Base-by-base conservation (phyloP, 306 rosid species). In the Pueraria montana region DNA sequence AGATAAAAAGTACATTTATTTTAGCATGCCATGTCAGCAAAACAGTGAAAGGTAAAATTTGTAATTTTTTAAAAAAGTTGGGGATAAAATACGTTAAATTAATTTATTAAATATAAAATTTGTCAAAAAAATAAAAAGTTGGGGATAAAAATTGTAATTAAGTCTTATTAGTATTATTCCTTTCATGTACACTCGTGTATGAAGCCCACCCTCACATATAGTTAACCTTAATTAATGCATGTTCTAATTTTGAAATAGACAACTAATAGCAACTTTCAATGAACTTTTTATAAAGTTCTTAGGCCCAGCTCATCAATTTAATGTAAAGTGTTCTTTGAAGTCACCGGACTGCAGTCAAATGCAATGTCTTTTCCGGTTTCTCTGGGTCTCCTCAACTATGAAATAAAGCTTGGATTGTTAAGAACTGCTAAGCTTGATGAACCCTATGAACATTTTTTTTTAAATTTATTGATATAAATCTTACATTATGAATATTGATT, bases 221-320 rank as follows among this genome's bases (percentile, higher is more conserved):
- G 48, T 21, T 21, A 20, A 21, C 16, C 49, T 24, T 40, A 16
- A 75, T 75, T 56, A 6, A 66, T 4, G 27, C 36, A 52, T 36
- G 8, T 34, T 21, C 48, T 55, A 55, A 74, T 53, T 74, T 32
- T 34, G 50, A 58, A 34, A 53, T 34, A 26, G 36, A 50, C 12
- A 65, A 78, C 38, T 13, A 73, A 12, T 48, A 26, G 77, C 63
- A 56, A 18, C 14, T 45, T 77, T 77, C 13, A 24, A 14, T 27
- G 66, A 81, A 61, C 79, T 8, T 74, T 82, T 53, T 9, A 14
- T 16, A 30, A 75, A 49, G 76, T 46, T 58, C n/a, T 11, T 65
- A 26, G 81, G 66, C 40, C 73, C 76, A 74, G 18, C 71, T 82
- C 71, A 30, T 53, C 52, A n/a, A 12, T 65, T 64, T 27, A 42